Conservation (phyloP, 345 rosid species). For the Eucalyptus curtisii region DNA sequence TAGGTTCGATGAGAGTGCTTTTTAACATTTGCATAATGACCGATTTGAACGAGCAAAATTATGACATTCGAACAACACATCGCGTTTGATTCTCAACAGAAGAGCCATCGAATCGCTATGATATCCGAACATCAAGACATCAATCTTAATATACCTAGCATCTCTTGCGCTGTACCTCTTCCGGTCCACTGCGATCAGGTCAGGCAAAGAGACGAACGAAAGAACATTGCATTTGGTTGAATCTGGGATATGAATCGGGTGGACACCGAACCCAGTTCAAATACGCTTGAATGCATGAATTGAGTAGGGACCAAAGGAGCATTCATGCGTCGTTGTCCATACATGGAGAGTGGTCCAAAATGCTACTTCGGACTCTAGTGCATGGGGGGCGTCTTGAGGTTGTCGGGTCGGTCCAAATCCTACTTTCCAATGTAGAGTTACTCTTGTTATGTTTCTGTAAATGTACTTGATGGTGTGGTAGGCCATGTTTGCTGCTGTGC, state of each 20-base stretch:
- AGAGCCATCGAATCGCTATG: neutral
- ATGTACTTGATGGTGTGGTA: neutral
- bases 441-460: neutral
- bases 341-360: neutral
- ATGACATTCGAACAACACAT: accelerated
- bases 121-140: neutral
- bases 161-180: neutral
- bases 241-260: neutral
- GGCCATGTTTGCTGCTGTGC: neutral
- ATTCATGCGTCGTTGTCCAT: neutral
- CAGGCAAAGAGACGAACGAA: neutral
- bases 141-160: neutral
- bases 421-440: neutral
- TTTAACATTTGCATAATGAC: neutral
- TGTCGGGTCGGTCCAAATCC: neutral
- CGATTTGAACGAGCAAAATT: neutral
- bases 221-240: neutral
- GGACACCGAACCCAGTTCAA: neutral
- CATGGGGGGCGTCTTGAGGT: neutral
- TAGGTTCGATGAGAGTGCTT: neutral
- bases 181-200: neutral
- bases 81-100: accelerated
- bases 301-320: neutral
- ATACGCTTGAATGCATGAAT: neutral
- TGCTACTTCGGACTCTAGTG: neutral